A percentile compares a stretch with the other conserved stretches of the same genome.
Evolutionary conservation across 768 basidiomycete species (phyloP).

Genomic region (Ramaria rubella): DNA sequence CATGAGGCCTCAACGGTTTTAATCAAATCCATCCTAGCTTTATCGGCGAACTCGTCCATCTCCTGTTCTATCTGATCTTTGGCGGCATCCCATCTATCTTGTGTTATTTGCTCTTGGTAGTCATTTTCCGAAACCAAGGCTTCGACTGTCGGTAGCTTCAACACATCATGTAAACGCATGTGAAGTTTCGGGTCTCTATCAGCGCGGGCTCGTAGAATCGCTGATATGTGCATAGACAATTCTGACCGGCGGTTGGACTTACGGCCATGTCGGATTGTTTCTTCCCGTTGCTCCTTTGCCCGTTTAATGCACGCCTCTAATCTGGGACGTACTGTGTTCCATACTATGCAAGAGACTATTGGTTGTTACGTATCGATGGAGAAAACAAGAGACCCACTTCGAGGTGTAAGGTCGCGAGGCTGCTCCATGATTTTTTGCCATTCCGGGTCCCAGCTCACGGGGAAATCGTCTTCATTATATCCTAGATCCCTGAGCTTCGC

Average conservation of each 20-base stretch:
- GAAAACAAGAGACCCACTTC: background rate
- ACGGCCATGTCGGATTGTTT: background rate
- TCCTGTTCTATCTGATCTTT: slow-evolving; percentile 4
- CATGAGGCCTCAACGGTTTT: background rate
- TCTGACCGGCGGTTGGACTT: background rate
- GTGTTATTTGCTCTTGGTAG: background rate
- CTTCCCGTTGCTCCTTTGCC: background rate
- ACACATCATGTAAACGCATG: background rate
- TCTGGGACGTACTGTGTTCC: background rate
- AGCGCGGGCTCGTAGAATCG: background rate
- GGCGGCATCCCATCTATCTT: background rate
- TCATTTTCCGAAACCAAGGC: background rate
- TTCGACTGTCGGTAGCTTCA: background rate
- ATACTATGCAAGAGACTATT: background rate
- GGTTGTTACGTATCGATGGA: background rate
- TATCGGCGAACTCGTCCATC: background rate
- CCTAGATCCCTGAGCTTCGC: background rate
- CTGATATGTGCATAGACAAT: background rate
- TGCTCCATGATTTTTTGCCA: slow-evolving; percentile 3
- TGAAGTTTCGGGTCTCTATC: background rate
- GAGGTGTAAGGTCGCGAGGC: slow-evolving; percentile 8
- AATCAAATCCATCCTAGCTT: background rate
- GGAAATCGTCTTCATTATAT: background rate
- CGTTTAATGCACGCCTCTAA: background rate
- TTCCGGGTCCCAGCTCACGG: background rate